Evolutionary conservation across 768 basidiomycete species (phyloP).

Genomic region (Pleurotus salmoneostramineus): DNA sequence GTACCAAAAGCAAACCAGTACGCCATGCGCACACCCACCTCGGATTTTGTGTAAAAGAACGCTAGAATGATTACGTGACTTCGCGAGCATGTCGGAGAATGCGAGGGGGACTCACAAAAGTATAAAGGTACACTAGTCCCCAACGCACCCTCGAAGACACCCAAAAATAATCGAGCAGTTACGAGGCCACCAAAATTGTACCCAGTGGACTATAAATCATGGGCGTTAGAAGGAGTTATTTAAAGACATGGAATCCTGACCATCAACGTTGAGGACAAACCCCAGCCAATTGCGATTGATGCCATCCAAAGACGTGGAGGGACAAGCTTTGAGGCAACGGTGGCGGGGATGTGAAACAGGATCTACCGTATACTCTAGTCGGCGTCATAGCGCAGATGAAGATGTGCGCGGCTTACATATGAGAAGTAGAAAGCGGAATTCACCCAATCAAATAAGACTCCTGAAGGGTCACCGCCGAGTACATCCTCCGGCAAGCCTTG

Average conservation of each 20-base stretch:
- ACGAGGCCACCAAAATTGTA: conserved; percentile 61
- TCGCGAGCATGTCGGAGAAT: background rate
- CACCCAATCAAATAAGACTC: conserved; percentile 72
- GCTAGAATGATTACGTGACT: conserved; percentile 34
- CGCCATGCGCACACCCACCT: conserved; percentile 73
- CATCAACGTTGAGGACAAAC: conserved; percentile 69
- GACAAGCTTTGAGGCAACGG: conserved; percentile 60
- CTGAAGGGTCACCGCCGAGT: conserved; percentile 65
- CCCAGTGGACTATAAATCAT: conserved; percentile 44
- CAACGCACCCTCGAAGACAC: conserved; percentile 76
- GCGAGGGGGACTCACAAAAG: conserved; percentile 48
- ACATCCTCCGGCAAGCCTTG: conserved; percentile 64
- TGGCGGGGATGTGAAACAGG: conserved; percentile 64
- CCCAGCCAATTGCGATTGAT: conserved; percentile 67
- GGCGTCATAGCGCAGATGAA: background rate
- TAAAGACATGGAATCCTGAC: conserved; percentile 26
- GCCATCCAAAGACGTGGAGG: conserved; percentile 70
- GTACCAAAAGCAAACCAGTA: conserved; percentile 86
- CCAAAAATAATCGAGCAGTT: conserved; percentile 57
- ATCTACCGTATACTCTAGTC: conserved; percentile 37
- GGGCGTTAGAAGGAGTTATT: background rate
- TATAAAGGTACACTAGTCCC: conserved; percentile 77
- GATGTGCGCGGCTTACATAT: conserved; percentile 45
- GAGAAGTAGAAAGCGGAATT: conserved; percentile 78
- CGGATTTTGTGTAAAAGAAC: conserved; percentile 71